These are phyloP conservation scores for Retiboletus flavoniger DNA, from an alignment of 1,284 basidiomycete species.

Conservation along the genomic window DNA sequence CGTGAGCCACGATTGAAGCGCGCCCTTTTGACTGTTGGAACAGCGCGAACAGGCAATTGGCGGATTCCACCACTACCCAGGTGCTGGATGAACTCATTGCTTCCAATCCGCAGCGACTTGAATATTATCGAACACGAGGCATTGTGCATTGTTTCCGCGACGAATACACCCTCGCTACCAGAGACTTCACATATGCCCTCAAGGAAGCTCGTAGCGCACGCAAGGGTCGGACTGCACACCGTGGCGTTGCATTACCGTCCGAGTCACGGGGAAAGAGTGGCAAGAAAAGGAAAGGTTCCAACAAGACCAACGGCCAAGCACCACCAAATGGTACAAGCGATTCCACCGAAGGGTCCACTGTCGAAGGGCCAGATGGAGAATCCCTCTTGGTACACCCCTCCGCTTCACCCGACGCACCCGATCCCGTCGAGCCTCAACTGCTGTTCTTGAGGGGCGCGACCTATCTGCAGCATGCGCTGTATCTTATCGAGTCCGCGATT, in stretches of 20 bases:
- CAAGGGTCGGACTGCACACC: constrained; percentile 57
- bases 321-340: constrained; percentile 61
- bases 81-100: constrained; percentile 74
- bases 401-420: constrained; percentile 67
- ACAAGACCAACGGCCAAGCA: constrained; percentile 55
- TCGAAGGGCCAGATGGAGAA: constrained; percentile 53
- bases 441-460: constrained; percentile 77
- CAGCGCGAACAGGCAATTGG: constrained; percentile 59
- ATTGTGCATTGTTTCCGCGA: constrained; percentile 84
- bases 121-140: constrained; percentile 79
- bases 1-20: constrained; percentile 23
- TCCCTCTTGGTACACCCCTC: constrained; percentile 60
- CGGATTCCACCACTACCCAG: constrained; percentile 72
- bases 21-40: constrained; percentile 20
- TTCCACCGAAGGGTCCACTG: constrained; percentile 40
- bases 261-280: constrained; percentile 48
- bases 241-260: constrained; percentile 37
- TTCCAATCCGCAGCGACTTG: constrained; percentile 66
- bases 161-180: constrained; percentile 67
- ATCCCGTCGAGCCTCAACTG: constrained; percentile 78
- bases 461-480: constrained; percentile 72
- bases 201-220: constrained; percentile 69
- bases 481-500: constrained; percentile 67
- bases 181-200: constrained; percentile 75
- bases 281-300: constrained; percentile 50